Evolutionary conservation across 2,329 filamentous ascomycete species (phyloP), one percentile per base, ranked within the genome.

Genomic region (Cladophialophora chaetospira): DNA sequence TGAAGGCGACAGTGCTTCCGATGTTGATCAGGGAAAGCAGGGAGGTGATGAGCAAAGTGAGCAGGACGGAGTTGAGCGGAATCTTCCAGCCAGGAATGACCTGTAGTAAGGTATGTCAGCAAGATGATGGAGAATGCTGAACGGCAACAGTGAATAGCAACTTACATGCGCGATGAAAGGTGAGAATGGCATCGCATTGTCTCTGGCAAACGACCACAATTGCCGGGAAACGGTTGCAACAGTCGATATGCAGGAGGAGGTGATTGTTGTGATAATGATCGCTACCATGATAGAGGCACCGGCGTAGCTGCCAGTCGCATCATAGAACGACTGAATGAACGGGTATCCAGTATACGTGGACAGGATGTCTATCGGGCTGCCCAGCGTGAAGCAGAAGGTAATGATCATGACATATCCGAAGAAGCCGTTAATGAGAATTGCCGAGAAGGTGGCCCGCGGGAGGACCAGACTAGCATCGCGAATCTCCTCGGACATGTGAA

Each of bases 81-180:
- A 73, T 2, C 73, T 69, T n/a, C 75, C 80, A 35, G 76, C 79
- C 53, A 82, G 75, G 67, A 79, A 80, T 70, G 82, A 71, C 69
- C 47, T 64, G 64, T n/a, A n/a, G n/a, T n/a, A n/a, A n/a, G n/a
- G n/a, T n/a, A n/a, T n/a, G n/a, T n/a, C n/a, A n/a, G n/a, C n/a
- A n/a, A n/a, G n/a, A n/a, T n/a, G n/a, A n/a, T n/a, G n/a, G n/a
- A n/a, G n/a, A n/a, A n/a, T n/a, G n/a, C n/a, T n/a, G n/a, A n/a
- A n/a, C n/a, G 17, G 31, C 31, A 35, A 35, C 31, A 35, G n/a
- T 35, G 31, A 35, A 8, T n/a, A n/a, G n/a, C n/a, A n/a, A n/a
- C n/a, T n/a, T n/a, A n/a, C n/a, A n/a, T n/a, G n/a, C 5, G 68
- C 67, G 38, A 71, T 66, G 40, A 61, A 61, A 23, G 59, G 52